Evolutionary conservation across 169 alveolate species (phyloP).

Genomic region (Eimeria mitis): DNA sequence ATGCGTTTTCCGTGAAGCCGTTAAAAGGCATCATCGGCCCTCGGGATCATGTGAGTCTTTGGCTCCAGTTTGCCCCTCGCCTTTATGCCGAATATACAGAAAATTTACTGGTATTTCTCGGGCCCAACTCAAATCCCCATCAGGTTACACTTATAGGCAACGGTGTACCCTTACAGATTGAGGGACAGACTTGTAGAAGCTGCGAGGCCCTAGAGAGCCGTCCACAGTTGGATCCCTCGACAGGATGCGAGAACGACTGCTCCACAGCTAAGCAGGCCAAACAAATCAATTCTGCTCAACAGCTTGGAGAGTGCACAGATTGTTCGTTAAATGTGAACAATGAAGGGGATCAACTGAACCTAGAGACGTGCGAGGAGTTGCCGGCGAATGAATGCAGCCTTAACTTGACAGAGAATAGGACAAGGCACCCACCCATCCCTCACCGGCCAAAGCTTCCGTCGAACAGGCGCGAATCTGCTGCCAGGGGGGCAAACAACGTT

Average conservation of each 20-base stretch:
- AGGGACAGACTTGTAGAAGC: background rate
- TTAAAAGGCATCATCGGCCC: conserved; percentile 6
- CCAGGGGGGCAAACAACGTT: background rate
- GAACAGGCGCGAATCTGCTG: background rate
- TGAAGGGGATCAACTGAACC: background rate
- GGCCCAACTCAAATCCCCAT: background rate
- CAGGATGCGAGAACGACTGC: background rate
- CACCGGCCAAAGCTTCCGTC: background rate
- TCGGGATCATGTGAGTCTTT: conserved; percentile 11
- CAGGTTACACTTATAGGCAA: background rate
- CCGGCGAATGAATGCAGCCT: background rate
- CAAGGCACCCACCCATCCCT: background rate
- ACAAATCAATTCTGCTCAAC: background rate
- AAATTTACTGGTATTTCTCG: background rate
- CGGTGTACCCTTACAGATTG: conserved; percentile 13
- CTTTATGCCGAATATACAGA: conserved; percentile 2
- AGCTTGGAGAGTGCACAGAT: background rate
- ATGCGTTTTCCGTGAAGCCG: conserved; percentile 19
- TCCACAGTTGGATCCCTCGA: background rate
- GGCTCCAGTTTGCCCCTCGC: conserved; percentile 29
- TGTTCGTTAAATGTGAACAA: background rate
- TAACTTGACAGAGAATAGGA: background rate
- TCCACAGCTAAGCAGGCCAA: background rate
- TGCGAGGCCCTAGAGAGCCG: background rate
- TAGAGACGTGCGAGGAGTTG: background rate